Evolutionary conservation across 2,329 filamentous ascomycete species (phyloP).

Genomic region (Diplodia seriata): DNA sequence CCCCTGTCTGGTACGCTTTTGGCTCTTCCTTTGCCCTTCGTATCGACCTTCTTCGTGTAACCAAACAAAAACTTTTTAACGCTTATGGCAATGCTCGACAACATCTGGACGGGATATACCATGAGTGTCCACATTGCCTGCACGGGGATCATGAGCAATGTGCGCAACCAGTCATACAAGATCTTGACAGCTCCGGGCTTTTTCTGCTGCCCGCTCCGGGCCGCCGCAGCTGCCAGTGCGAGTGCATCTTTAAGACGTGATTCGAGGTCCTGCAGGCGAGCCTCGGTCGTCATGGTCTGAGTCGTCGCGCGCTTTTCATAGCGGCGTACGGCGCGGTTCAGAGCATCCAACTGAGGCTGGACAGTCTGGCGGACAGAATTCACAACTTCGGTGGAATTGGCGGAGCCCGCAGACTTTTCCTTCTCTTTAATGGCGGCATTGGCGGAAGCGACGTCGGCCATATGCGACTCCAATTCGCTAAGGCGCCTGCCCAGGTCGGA

Average conservation of each 20-base stretch:
- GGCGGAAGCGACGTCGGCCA: conserved; percentile 51
- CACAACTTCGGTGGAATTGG: conserved; percentile 46
- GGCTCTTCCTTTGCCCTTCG: conserved; percentile 27
- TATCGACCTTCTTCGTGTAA: conserved; percentile 15
- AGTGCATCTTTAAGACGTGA: conserved; percentile 76
- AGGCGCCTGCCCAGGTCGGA: conserved; percentile 59
- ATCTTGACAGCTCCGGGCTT: conserved; percentile 43
- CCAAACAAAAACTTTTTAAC: conserved; percentile 31
- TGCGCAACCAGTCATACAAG: conserved; percentile 41
- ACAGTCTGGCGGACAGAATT: conserved; percentile 68
- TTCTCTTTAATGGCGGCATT: conserved; percentile 39
- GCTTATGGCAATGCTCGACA: not conserved
- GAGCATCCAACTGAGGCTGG: conserved; percentile 83
- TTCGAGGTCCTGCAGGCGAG: conserved; percentile 75
- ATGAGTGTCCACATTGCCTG: conserved; percentile 41
- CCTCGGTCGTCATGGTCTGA: conserved; percentile 76
- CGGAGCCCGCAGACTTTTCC: conserved; percentile 8
- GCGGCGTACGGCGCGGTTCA: conserved; percentile 85
- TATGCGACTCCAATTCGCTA: conserved; percentile 70
- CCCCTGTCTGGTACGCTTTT: conserved; percentile 5
- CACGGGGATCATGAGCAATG: conserved; percentile 37
- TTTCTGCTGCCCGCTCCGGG: conserved; percentile 44
- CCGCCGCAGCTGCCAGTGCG: conserved; percentile 76
- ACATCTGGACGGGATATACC: conserved; percentile 43
- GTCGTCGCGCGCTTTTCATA: conserved; percentile 89